Conservation (phyloP, 169 alveolate genomes). For the Fabrea salina region DNA sequence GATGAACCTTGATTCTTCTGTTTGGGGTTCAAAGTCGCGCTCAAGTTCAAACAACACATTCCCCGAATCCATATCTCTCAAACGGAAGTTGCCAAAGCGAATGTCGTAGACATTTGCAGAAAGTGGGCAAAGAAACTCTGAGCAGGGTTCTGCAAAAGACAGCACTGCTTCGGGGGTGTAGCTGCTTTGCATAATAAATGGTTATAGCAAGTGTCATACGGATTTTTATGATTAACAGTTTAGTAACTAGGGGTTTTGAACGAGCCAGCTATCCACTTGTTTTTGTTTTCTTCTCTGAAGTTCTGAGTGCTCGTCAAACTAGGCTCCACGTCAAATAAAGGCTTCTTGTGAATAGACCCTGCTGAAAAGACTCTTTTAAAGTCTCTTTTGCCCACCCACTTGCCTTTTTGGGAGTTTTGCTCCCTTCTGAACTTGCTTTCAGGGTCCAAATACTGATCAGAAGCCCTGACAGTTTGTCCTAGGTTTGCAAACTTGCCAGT, state of each 20-base stretch:
- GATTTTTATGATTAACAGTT: too few species aligned
- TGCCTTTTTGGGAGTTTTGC: not conserved
- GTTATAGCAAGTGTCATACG: too few species aligned
- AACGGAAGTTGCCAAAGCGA: conserved; percentile 63
- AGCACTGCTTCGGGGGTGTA: conserved; percentile 64
- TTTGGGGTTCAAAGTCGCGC: conserved; percentile 31
- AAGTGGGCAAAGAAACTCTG: conserved; percentile 59
- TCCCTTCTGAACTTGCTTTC: not conserved
- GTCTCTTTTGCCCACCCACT: conserved; percentile 1
- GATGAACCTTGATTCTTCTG: conserved; percentile 61
- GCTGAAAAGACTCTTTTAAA: conserved; percentile 33
- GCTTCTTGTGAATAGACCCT: not conserved
- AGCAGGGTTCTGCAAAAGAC: conserved; percentile 51
- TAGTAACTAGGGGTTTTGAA: conserved; percentile 27
- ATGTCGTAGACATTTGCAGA: conserved; percentile 69
- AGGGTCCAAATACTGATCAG: conserved; percentile 28
- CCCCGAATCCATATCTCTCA: conserved; percentile 75
- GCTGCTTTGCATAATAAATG: conserved; percentile 1
- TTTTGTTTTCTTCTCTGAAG: conserved; percentile 32
- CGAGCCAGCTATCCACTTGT: conserved; percentile 29
- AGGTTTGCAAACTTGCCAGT: not conserved
- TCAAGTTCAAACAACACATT: conserved; percentile 12
- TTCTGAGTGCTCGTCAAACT: not conserved
- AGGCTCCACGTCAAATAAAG: not conserved
- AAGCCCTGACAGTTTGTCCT: not conserved